Evolutionary conservation across 768 basidiomycete species (phyloP).

Genomic region (Roridomyces roridus): DNA sequence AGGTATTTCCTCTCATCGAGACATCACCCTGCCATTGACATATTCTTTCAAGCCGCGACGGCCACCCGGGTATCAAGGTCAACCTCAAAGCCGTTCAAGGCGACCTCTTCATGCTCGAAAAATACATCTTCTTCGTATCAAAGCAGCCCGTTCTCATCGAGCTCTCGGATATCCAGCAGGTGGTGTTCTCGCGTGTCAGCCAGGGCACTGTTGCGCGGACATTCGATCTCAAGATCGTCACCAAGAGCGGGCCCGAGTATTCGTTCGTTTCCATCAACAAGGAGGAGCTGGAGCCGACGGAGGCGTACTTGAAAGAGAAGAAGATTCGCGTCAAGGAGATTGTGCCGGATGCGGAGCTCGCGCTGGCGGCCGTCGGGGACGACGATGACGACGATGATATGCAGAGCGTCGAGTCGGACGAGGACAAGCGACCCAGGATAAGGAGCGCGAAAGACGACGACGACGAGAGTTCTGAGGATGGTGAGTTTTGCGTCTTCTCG

Average conservation of each 20-base stretch:
- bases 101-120: constrained; percentile 97
- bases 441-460: constrained; percentile 65
- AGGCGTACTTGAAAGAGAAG: constrained; percentile 86
- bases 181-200: constrained; percentile 93
- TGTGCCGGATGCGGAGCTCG: constrained; percentile 83
- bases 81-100: constrained; percentile 97
- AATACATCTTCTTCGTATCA: constrained; percentile 97
- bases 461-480: constrained; percentile 80
- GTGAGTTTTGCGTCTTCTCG: constrained; percentile 28
- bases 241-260: constrained; percentile 83
- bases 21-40: not conserved
- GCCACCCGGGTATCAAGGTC: constrained; percentile 95
- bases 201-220: constrained; percentile 87
- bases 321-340: constrained; percentile 96
- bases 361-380: constrained; percentile 70
- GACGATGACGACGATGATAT: constrained; percentile 83
- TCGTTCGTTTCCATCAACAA: constrained; percentile 94
- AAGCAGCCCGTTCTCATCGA: constrained; percentile 93
- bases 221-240: constrained; percentile 91
- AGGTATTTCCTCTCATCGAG: constrained; percentile 52
- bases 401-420: constrained; percentile 80
- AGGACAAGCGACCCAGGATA: constrained; percentile 63
- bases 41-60: constrained; percentile 68
- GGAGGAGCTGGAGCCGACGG: constrained; percentile 90
- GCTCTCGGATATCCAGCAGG: constrained; percentile 87